These are phyloP conservation scores for Fusarium sp. DNA, from an alignment of 2,329 filamentous ascomycete genomes.

Conservation along the genomic window DNA sequence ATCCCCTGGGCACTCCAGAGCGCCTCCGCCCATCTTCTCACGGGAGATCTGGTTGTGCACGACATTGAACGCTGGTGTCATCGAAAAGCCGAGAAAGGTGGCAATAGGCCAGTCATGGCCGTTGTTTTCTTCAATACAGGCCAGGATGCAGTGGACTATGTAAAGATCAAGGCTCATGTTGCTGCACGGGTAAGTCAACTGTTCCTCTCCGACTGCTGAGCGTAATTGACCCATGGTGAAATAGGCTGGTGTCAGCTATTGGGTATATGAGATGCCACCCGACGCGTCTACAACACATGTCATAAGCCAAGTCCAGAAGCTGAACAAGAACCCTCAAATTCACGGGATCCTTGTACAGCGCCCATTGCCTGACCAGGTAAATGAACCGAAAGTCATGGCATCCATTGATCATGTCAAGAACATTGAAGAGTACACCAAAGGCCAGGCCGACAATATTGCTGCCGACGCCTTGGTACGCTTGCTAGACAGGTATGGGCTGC, in stretches of 20 bases:
- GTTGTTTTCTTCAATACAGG: conserved; percentile 2
- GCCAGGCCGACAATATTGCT: neutral
- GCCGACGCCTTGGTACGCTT: conserved; percentile 1
- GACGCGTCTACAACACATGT: neutral
- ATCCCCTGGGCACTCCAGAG: neutral
- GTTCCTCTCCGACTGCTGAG: neutral
- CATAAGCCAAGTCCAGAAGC: neutral
- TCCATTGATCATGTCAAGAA: neutral
- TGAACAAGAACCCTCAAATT: neutral
- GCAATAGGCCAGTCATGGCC: neutral
- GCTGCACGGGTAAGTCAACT: conserved; percentile 2
- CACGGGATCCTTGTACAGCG: conserved; percentile 8
- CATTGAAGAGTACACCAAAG: neutral
- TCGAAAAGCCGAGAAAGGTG: neutral
- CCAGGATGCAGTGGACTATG: neutral
- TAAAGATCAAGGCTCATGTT: conserved; percentile 4
- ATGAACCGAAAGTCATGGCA: neutral
- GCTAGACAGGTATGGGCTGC: neutral
- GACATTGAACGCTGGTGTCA: conserved; percentile 10
- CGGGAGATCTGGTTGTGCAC: neutral
- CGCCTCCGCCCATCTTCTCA: conserved; percentile 1
- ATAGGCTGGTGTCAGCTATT: conserved; percentile 5
- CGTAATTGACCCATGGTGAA: neutral
- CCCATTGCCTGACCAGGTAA: neutral
- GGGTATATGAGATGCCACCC: conserved; percentile 7